Base-by-base conservation (phyloP, 78 protist genomes). In the Dictyostelium citrinum region DNA sequence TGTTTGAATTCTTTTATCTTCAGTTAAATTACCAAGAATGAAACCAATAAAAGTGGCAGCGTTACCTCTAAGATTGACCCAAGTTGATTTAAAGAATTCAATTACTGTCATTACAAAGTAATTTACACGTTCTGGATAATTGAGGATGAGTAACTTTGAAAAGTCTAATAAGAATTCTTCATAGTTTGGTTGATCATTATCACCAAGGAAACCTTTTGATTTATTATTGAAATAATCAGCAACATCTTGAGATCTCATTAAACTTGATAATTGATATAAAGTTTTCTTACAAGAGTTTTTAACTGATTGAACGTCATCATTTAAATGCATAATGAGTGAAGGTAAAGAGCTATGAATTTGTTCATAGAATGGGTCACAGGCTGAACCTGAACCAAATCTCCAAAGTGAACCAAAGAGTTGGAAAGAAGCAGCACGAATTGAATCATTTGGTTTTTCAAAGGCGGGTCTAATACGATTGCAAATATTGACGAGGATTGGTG, bases 401-500 rank as follows among this genome's bases (percentile, higher is more conserved):
- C 82, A 41, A 41, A 96, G 88, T 24, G 83, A 31, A n/a, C 96
- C 96, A 86, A 91, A 84, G 55, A 91, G 90, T 17, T 68, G 39
- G 64, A 96, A 82, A 8, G 97, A 85, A 0, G 97, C 97, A 0
- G 93, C 97, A 43, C 97, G 95, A 33, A 96, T 84, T 20, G 27
- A 74, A n/a, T 79, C 64, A 64, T 91, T 82, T 35, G 80, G 90
- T 14, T 88, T 78, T 12, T 91, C 95, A 75, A 96, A 91, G 17
- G 94, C 90, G 11, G 97, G 96, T 29, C 90, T 79, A 49, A 91
- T 91, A 72, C 97, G 60, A 31, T 88, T 81, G 43, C 96, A 91
- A 55, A 96, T 91, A 70, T 91, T 96, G 51, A 96, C 95, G 3
- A 96, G 71, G 33, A 96, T 91, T n/a, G 94, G 95, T 0, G 94